Base-by-base conservation (phyloP, 2,329 filamentous ascomycete species). In the Trichoderma koningii region DNA sequence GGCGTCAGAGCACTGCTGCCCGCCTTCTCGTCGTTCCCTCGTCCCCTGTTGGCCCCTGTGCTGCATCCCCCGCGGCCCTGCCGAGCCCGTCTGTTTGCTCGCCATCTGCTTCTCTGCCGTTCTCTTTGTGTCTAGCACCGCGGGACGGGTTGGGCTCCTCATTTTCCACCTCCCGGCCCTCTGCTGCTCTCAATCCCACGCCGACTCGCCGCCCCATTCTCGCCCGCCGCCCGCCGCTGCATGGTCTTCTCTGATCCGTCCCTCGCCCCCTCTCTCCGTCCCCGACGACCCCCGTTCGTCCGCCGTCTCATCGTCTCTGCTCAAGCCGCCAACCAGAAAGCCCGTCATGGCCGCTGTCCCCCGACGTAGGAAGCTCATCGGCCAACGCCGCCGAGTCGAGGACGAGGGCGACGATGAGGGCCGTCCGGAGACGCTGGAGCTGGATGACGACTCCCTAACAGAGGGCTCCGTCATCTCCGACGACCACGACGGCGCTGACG, bases 391-490 rank as follows among this genome's bases (percentile, higher is more conserved):
- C 75, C 85, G 88, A 71, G 83, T 87, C 69, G 87, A 88, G 76
- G 88, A 91, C 72, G 88, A 91, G 74, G 88, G 84, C 70, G 89
- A 90, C 71, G 89, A 90, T 69, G 88, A 90, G 69, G 84, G 80
- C 69, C 82, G 81, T 66, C 80, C 77, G 59, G 84, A 85, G 66
- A 78, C 79, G 61, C 77, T 83, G 65, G 86, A 88, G 55, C 74
- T 85, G 45, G 86, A 89, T 70, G 87, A 89, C 70, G 87, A 89
- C 74, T 89, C 87, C 59, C 75, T 87, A 70, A 87, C 84, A 68
- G 87, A 89, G 66, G 87, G 84, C 69, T 89, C 87, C 65, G 77
- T 86, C 70, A 79, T 79, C 66, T 87, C 83, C 73, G 87, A 89
- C 66, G 87, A 89, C 65, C 80, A 86, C 70, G 85, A 86, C 69